These are phyloP conservation scores for Halophytophthora batemanensis DNA, from an alignment of 352 stramenopile genomes.

Conservation along the genomic window DNA sequence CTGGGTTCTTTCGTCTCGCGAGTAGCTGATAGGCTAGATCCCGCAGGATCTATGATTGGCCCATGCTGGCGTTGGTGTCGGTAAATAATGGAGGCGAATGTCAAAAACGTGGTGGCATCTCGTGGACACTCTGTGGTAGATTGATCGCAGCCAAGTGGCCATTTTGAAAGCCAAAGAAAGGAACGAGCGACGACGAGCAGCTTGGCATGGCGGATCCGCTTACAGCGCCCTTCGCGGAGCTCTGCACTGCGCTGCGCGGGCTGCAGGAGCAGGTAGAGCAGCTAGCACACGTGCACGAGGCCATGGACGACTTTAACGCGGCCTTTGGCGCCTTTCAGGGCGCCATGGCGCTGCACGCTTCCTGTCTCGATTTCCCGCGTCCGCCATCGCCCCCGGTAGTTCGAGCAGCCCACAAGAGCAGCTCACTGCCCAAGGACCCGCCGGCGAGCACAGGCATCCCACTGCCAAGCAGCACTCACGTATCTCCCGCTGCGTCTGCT, in stretches of 20 bases:
- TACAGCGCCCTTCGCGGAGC: constrained; percentile 44
- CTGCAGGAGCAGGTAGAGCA: constrained; percentile 66
- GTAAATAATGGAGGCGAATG: too few species aligned
- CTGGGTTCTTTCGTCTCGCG: too few species aligned
- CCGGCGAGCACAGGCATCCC: constrained; percentile 35
- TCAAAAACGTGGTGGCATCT: too few species aligned
- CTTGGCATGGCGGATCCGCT: constrained; percentile 39
- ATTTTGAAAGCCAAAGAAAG: constrained; percentile 1
- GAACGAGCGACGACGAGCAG: too few species aligned
- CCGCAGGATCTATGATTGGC: too few species aligned
- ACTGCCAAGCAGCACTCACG: constrained; percentile 19
- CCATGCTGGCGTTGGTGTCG: too few species aligned
- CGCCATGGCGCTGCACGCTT: constrained; percentile 74
- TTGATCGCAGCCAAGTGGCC: too few species aligned
- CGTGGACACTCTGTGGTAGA: too few species aligned
- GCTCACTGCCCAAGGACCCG: constrained; percentile 17
- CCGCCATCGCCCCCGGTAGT: constrained; percentile 4
- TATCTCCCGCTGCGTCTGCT: constrained; percentile 3
- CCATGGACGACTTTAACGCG: constrained; percentile 72
- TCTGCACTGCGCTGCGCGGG: constrained; percentile 60
- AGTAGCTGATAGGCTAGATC: too few species aligned
- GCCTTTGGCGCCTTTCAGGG: constrained; percentile 75
- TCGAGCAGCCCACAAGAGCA: constrained; percentile 8
- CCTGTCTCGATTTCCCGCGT: constrained; percentile 62
- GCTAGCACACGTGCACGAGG: constrained; percentile 63